A percentile compares a stretch with the other conserved stretches of the same genome.
Conservation (phyloP, 2,329 filamentous ascomycete genomes). For the Amphichorda felina region DNA sequence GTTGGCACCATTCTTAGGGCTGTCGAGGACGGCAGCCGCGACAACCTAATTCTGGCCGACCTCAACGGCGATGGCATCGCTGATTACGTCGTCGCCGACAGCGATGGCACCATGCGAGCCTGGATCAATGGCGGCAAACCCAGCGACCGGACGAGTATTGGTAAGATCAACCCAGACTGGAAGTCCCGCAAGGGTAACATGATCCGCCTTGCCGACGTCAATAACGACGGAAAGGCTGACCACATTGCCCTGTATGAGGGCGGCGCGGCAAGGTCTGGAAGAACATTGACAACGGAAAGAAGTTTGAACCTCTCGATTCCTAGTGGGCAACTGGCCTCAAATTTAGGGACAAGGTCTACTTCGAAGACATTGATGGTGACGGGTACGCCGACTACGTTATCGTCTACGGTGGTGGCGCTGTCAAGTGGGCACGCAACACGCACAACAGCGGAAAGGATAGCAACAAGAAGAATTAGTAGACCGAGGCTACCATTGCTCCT, state of each 20-base stretch:
- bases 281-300: conserved; percentile 1
- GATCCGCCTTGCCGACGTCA: too few species aligned
- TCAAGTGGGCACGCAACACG: conserved; percentile 5
- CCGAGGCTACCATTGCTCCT: conserved; percentile 2
- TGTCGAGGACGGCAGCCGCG: background rate
- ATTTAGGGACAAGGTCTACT: background rate
- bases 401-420: conserved; percentile 1
- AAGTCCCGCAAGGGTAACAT: too few species aligned
- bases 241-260: conserved; percentile 1
- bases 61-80: conserved; percentile 2
- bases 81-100: conserved; percentile 3
- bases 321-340: conserved; percentile 4
- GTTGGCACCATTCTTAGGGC: background rate
- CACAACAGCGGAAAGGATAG: conserved; percentile 5
- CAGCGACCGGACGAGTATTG: conserved; percentile 1
- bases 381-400: conserved; percentile 8
- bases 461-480: conserved; percentile 5
- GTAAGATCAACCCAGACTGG: conserved; percentile 1
- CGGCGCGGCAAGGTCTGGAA: background rate
- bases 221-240: too few species aligned
- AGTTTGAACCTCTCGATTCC: conserved; percentile 4
- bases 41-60: background rate
- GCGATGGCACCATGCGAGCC: conserved; percentile 2
- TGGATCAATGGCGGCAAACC: conserved; percentile 3
- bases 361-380: conserved; percentile 6